Percentiles rank a stretch among this genome's conserved stretches.
These are phyloP conservation scores for Trichoderma sp. DNA, from an alignment of 2,329 filamentous ascomycete species.

Conservation along the genomic window DNA sequence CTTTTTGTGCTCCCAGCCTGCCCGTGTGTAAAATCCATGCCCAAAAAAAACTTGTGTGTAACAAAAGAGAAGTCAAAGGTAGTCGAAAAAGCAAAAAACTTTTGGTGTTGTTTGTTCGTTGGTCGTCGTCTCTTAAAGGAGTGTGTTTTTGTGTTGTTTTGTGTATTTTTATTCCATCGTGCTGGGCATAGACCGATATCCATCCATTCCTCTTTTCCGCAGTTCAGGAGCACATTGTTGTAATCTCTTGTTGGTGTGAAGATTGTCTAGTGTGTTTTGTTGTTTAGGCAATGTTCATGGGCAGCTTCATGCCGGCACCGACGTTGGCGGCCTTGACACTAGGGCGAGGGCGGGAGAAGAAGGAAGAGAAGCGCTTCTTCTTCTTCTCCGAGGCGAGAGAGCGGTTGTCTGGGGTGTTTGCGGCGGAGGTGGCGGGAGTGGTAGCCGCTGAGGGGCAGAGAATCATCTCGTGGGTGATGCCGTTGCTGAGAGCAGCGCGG, in stretches of 20 bases:
- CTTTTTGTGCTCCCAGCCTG: constrained; percentile 12
- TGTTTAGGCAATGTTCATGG: neutral
- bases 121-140: neutral
- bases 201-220: neutral
- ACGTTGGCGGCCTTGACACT: neutral
- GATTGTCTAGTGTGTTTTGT: neutral
- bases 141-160: neutral
- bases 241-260: neutral
- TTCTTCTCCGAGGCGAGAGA: constrained; percentile 4
- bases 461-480: neutral
- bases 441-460: neutral
- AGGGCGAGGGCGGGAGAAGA: neutral
- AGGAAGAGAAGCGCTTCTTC: neutral
- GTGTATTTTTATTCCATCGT: neutral
- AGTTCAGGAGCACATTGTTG: neutral
- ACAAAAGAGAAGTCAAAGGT: neutral
- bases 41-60: neutral
- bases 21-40: neutral
- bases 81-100: constrained; percentile 5
- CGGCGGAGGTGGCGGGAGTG: neutral
- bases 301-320: constrained; percentile 2
- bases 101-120: neutral
- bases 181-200: neutral
- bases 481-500: constrained; percentile 16
- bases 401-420: constrained; percentile 16